phyloP scores from a whole-genome alignment of 2,329 filamentous ascomycete species.

The Fusarium sp. region DNA sequence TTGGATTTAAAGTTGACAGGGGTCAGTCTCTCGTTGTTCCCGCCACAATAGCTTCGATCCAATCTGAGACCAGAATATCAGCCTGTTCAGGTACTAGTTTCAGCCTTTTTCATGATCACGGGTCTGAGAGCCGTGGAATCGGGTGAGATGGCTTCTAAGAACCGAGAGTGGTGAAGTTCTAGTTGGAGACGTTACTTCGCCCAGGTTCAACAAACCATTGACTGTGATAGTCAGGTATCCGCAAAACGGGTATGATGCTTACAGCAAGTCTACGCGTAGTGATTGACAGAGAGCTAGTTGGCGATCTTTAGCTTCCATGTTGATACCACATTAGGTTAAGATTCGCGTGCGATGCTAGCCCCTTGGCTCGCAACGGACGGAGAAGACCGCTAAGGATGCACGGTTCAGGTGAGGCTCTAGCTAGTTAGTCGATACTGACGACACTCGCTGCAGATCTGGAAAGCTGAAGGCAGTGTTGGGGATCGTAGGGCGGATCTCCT shows the following conservation, averaged over 20 bases:
- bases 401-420: slow-evolving; percentile 1
- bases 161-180: background rate
- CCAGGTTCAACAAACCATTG: too few relatives aligned
- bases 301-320: too few relatives aligned
- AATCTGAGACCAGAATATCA: background rate
- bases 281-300: background rate
- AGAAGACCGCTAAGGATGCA: background rate
- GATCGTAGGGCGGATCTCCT: background rate
- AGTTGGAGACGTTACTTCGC: background rate
- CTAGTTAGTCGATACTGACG: background rate
- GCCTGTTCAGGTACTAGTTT: background rate
- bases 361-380: background rate
- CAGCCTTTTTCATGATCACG: background rate
- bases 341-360: background rate
- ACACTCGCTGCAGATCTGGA: background rate
- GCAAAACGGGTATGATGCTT: too few relatives aligned
- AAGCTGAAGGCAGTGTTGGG: background rate
- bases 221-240: too few relatives aligned
- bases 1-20: background rate
- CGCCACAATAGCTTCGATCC: background rate
- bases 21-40: background rate
- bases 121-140: too few relatives aligned
- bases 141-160: background rate
- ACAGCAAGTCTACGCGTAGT: too few relatives aligned
- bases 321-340: too few relatives aligned